Percentiles rank a stretch among this genome's conserved stretches.
These are phyloP conservation scores for Eucalyptus urophylla DNA, from an alignment of 345 rosid genomes.

Conservation along the genomic window DNA sequence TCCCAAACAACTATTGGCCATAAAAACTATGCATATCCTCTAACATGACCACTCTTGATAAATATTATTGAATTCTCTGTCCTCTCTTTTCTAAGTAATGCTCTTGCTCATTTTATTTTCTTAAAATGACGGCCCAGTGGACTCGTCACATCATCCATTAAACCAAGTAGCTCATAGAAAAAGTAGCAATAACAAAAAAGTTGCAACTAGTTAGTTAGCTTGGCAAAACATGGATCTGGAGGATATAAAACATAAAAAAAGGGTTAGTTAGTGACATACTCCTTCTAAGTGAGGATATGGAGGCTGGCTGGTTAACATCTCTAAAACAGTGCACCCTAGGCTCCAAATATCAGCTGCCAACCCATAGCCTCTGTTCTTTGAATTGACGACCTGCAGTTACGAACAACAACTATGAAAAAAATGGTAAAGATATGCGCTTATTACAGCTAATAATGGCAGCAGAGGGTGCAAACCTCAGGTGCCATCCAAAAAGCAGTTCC, in stretches of 20 bases:
- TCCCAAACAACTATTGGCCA: not conserved
- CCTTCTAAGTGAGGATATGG: slow-evolving; percentile 54
- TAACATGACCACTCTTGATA: not conserved
- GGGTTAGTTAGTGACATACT: slow-evolving; percentile 16
- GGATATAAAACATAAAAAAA: not conserved
- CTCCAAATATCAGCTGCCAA: slow-evolving; percentile 86
- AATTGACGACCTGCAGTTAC: slow-evolving; percentile 45
- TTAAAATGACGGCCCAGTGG: not conserved
- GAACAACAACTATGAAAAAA: not conserved
- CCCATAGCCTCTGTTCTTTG: slow-evolving; percentile 49
- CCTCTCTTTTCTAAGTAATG: not conserved
- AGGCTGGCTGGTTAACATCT: slow-evolving; percentile 57
- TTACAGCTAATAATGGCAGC: not conserved
- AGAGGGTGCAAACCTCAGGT: slow-evolving; percentile 60
- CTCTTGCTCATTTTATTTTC: not conserved
- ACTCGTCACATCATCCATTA: not conserved
- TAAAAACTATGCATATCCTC: not conserved
- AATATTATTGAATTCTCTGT: not conserved
- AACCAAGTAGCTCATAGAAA: not conserved
- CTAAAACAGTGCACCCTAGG: slow-evolving; percentile 85
- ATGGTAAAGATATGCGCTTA: not conserved
- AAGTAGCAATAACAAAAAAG: not conserved
- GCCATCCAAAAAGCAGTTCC: slow-evolving; percentile 97
- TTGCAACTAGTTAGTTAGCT: not conserved
- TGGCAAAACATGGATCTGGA: not conserved